These are phyloP conservation scores for Rubia yunnanensis DNA, from an alignment of 257 asterid genomes.

Conservation along the genomic window DNA sequence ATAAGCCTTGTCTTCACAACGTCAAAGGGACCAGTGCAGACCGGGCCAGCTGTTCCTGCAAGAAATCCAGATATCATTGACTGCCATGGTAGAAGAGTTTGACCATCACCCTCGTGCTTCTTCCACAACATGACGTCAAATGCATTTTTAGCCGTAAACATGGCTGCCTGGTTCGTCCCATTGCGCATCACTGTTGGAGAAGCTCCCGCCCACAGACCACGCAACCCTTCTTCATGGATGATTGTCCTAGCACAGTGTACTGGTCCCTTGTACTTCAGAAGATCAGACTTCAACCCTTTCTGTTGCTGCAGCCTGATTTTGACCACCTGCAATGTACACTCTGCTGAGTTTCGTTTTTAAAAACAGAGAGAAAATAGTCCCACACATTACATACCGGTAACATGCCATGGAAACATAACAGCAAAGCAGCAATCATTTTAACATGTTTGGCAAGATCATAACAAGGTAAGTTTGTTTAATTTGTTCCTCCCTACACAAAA, in stretches of 20 bases:
- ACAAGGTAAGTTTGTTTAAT: background rate
- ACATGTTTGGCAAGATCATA: background rate
- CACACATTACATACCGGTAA: background rate
- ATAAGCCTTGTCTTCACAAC: constrained; percentile 95
- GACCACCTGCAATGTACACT: constrained; percentile 55
- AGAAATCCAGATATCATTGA: constrained; percentile 95
- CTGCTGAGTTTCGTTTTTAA: background rate
- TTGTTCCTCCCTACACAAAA: no score
- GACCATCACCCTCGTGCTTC: constrained; percentile 80
- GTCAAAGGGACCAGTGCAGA: constrained; percentile 96
- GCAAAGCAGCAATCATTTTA: background rate
- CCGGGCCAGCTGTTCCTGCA: constrained; percentile 92
- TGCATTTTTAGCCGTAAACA: constrained; percentile 92
- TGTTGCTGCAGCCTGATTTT: constrained; percentile 96
- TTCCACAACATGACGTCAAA: constrained; percentile 73
- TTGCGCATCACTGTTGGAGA: constrained; percentile 97
- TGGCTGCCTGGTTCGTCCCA: constrained; percentile 96
- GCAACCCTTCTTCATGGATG: constrained; percentile 75
- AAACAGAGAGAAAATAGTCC: background rate
- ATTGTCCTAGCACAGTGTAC: constrained; percentile 66
- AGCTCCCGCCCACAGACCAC: constrained; percentile 94
- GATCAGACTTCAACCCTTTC: constrained; percentile 68
- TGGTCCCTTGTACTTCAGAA: constrained; percentile 80
- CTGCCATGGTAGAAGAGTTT: constrained; percentile 75
- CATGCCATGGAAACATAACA: background rate